Evolutionary conservation across 306 rosid genomes (phyloP).

Genomic region (Prunus fruticosa): DNA sequence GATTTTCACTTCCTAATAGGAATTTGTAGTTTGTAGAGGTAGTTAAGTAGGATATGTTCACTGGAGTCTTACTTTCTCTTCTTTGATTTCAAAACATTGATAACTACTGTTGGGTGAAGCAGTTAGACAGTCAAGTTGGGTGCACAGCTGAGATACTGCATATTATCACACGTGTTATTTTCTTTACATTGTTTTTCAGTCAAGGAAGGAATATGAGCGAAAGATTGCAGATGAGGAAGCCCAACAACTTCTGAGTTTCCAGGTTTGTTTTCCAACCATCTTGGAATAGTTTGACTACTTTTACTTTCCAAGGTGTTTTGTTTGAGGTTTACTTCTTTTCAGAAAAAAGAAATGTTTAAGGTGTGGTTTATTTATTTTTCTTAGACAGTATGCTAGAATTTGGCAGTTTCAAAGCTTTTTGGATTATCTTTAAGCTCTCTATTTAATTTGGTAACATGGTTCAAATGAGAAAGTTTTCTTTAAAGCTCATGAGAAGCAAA

Average conservation of each 20-base stretch:
- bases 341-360: not conserved
- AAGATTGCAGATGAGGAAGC: conserved; percentile 79
- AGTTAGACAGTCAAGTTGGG: not conserved
- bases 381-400: not conserved
- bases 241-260: conserved; percentile 65
- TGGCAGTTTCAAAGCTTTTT: not conserved
- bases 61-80: not conserved
- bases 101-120: not conserved
- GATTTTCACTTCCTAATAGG: not conserved
- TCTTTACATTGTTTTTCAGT: conserved; percentile 28
- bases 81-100: not conserved
- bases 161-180: conserved; percentile 1
- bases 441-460: not conserved
- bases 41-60: not conserved
- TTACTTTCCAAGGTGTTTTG: not conserved
- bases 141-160: not conserved
- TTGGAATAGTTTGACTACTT: not conserved
- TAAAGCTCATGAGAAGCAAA: not conserved
- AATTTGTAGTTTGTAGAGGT: not conserved
- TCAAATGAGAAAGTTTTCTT: not conserved
- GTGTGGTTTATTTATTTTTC: not conserved
- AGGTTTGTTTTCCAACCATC: conserved; percentile 32
- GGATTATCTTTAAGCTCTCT: not conserved
- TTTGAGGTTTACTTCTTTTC: not conserved
- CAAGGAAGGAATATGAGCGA: conserved; percentile 75